Conservation (phyloP, 345 rosid species). For the Linum trigynum region DNA sequence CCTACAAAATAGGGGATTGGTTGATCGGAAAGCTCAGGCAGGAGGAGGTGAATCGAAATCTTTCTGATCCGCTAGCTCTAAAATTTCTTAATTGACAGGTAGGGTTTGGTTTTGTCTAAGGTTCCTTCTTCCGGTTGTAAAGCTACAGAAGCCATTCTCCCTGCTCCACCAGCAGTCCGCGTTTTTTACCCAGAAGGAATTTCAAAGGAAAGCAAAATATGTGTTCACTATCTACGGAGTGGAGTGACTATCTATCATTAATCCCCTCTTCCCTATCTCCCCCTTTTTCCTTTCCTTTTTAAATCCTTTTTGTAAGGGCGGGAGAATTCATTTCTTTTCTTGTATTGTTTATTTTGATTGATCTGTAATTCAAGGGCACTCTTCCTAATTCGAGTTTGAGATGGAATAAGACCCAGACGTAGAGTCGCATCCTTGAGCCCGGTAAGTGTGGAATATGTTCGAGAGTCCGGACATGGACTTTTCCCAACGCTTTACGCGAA, state of each 20-base stretch:
- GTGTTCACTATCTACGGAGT: background rate
- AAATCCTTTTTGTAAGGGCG: no score
- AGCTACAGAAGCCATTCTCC: background rate
- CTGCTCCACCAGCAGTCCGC: background rate
- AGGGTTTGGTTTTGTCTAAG: background rate
- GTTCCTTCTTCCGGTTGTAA: background rate
- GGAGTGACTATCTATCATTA: no score
- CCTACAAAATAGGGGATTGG: background rate
- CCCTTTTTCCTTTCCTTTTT: no score
- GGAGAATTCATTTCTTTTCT: no score
- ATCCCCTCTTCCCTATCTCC: no score
- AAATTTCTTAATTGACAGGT: background rate
- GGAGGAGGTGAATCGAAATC: background rate
- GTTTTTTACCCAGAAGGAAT: background rate
- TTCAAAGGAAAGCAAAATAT: background rate
- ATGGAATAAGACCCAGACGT: slow-evolving; percentile 1
- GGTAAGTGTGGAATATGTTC: no score
- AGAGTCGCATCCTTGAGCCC: no score
- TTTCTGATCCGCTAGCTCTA: background rate
- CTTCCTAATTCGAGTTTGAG: slow-evolving; percentile 12
- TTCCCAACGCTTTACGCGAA: no score
- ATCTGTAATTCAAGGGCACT: slow-evolving; percentile 7
- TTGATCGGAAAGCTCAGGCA: background rate
- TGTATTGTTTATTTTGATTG: slow-evolving; percentile 10
- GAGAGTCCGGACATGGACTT: no score